Evolutionary conservation across 768 basidiomycete genomes (phyloP), one percentile per base, ranked within the genome.

Genomic region (Rhodotorula kratochvilovae): DNA sequence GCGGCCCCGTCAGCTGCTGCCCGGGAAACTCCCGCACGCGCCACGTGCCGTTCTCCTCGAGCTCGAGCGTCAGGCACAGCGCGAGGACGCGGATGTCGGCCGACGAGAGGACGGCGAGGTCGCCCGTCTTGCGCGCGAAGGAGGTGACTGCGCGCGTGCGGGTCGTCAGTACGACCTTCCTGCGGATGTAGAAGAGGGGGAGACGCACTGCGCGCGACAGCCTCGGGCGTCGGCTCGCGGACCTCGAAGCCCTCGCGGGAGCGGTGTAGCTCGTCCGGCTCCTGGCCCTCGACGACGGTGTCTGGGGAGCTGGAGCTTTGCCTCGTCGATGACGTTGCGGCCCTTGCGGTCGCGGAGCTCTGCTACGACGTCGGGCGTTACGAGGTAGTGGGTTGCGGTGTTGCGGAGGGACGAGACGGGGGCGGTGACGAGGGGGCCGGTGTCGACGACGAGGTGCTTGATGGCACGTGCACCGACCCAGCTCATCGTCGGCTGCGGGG

Each of bases 71-170:
- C 78, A 90, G 88, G 12, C 93, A 92, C 76, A 99, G 83, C 2
- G 96, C 95, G 61, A 98, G 81, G 48, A 98, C 87, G 76, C 89
- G 88, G 53, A 99, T 80, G 87, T 99, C 96, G 23, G 93, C 85
- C 80, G 89, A 86, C 23, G 92, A 96, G 50, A 99, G 84, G 58
- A 92, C 94, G 54, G 90, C 83, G 79, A 92, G 94, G 81, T 99
- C 96, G 79, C 96, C 96, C 0, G 95, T 95, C 83, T 91, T 91
- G 84, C 92, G 95, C 7, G 96, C 91, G 81, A 87, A 88, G 71
- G 89, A 88, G 66, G 90, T 90, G 8, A 95, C 96, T 97, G 78
- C 19, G 16, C n/a, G n/a, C n/a, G n/a, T n/a, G n/a, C n/a, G n/a
- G n/a, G n/a, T n/a, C n/a, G n/a, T n/a, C n/a, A n/a, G n/a, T n/a